Evolutionary conservation across 495 filamentous ascomycete species (phyloP).

Genomic region (Rusavskia elegans): DNA sequence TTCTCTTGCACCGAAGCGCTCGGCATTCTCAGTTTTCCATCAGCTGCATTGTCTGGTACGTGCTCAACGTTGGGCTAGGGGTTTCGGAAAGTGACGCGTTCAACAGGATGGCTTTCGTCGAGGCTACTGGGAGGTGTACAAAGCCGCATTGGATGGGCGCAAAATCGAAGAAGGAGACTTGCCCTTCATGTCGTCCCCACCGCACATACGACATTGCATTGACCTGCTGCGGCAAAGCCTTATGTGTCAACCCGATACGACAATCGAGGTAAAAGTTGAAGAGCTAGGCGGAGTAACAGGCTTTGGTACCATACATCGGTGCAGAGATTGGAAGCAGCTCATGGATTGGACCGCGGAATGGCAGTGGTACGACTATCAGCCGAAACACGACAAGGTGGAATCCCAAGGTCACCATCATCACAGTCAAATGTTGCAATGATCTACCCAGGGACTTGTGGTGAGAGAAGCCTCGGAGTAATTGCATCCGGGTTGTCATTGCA

Average conservation of each 20-base stretch:
- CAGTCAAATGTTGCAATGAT: neutral
- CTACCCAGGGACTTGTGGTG: neutral
- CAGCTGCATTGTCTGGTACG: constrained; percentile 12
- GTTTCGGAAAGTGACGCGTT: neutral
- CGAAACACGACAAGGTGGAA: no score
- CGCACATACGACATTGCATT: constrained; percentile 12
- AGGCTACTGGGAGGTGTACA: neutral
- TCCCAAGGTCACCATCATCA: neutral
- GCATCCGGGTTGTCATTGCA: no score
- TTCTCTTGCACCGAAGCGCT: constrained; percentile 5
- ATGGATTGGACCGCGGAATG: constrained; percentile 3
- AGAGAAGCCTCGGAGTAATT: no score
- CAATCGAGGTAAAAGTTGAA: constrained; percentile 7
- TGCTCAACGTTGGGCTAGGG: neutral
- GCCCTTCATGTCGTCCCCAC: constrained; percentile 3
- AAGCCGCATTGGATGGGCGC: neutral
- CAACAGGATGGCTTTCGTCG: constrained; percentile 1
- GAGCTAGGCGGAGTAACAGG: constrained; percentile 9
- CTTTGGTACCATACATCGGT: constrained; percentile 7
- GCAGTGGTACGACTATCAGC: neutral
- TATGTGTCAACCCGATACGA: constrained; percentile 12
- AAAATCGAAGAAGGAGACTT: constrained; percentile 2
- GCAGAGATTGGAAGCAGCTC: constrained; percentile 6
- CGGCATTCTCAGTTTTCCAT: constrained; percentile 11
- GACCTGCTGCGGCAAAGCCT: constrained; percentile 12